Evolutionary conservation across 805 yeast genomes (phyloP).

Genomic region (Wickerhamia fluorescens): DNA sequence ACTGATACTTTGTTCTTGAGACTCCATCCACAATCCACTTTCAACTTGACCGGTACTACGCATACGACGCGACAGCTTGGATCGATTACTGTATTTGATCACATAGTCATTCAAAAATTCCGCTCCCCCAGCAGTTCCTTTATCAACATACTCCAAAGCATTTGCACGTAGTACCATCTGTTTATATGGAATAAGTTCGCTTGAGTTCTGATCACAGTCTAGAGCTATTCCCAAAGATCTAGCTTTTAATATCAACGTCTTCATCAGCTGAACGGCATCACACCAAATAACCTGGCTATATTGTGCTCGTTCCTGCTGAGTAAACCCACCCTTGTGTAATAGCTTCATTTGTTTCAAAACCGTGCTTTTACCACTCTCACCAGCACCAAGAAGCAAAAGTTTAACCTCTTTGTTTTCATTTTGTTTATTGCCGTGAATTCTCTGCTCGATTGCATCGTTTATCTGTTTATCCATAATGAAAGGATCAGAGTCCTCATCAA

Average conservation of each 20-base stretch:
- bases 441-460: constrained; percentile 60
- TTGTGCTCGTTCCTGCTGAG: constrained; percentile 68
- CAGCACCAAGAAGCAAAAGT: constrained; percentile 81
- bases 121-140: constrained; percentile 60
- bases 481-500: constrained; percentile 42
- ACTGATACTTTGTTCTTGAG: not conserved
- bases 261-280: constrained; percentile 82
- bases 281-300: constrained; percentile 90
- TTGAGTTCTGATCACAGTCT: constrained; percentile 49
- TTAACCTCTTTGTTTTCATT: constrained; percentile 56
- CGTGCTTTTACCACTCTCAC: constrained; percentile 92
- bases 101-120: constrained; percentile 59
- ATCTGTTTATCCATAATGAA: constrained; percentile 46
- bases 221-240: constrained; percentile 55
- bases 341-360: constrained; percentile 84
- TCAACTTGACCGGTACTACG: constrained; percentile 46
- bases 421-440: constrained; percentile 44
- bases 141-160: constrained; percentile 55
- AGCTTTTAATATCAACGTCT: constrained; percentile 66
- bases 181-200: constrained; percentile 40
- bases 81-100: constrained; percentile 49
- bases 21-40: constrained; percentile 15
- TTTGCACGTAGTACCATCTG: constrained; percentile 48
- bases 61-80: constrained; percentile 42
- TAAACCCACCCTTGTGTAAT: constrained; percentile 79